Percentiles rank a stretch among this genome's conserved stretches.
Conservation (phyloP, 1,284 basidiomycete species). For the Cutaneotrichosporon cutaneum region DNA sequence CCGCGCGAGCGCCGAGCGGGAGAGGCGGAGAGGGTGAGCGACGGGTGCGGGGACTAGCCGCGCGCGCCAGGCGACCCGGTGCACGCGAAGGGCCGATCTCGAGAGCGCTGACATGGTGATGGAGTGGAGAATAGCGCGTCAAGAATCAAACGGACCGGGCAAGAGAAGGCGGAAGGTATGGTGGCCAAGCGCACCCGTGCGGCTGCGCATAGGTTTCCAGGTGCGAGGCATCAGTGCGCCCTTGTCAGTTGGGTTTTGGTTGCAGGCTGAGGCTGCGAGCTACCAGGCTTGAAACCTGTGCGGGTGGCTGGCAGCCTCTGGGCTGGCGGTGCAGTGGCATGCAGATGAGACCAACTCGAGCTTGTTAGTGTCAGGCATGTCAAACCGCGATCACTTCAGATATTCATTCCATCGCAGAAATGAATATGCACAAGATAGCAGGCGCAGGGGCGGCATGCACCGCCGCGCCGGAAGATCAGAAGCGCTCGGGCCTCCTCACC, state of each 20-base stretch:
- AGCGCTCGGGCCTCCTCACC: background rate
- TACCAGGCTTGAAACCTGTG: too few relatives aligned
- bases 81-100: background rate
- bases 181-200: background rate
- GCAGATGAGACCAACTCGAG: too few relatives aligned
- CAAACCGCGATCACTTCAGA: too few relatives aligned
- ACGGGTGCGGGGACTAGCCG: background rate
- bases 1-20: background rate
- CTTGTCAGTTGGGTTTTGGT: background rate
- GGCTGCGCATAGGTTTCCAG: background rate
- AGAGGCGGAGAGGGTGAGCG: background rate
- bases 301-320: too few relatives aligned
- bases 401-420: too few relatives aligned
- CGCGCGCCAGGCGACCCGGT: background rate
- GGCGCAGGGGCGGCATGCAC: background rate
- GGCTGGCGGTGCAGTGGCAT: too few relatives aligned
- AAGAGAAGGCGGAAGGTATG: background rate
- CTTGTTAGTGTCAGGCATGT: too few relatives aligned
- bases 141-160: background rate
- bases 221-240: background rate
- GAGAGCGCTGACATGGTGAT: background rate
- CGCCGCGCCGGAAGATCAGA: background rate
- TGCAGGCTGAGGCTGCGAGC: too few relatives aligned
- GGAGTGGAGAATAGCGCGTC: background rate
- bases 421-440: too few relatives aligned